Evolutionary conservation across 768 basidiomycete genomes (phyloP).

Genomic region (Tulasnella sp.): DNA sequence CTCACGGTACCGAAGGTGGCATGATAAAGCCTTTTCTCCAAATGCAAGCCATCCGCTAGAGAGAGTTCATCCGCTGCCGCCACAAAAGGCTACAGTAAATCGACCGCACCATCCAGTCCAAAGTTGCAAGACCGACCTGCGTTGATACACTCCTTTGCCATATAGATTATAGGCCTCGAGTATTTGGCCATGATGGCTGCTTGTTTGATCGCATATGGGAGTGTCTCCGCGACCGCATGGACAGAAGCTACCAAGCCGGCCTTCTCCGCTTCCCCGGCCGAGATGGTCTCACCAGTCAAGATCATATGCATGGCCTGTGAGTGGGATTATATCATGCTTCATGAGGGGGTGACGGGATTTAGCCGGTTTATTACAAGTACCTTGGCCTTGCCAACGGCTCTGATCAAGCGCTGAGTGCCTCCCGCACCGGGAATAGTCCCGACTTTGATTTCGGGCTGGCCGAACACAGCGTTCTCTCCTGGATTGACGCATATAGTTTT

Average conservation of each 20-base stretch:
- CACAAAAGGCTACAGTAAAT: not conserved
- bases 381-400: slow-evolving; percentile 65
- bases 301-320: slow-evolving; percentile 87
- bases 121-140: slow-evolving; percentile 60
- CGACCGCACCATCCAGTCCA: not conserved
- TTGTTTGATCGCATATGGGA: slow-evolving; percentile 73
- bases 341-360: no score
- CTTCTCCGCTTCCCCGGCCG: slow-evolving; percentile 67
- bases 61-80: slow-evolving; percentile 62
- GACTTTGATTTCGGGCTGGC: slow-evolving; percentile 92
- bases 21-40: slow-evolving; percentile 86
- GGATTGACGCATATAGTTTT: no score
- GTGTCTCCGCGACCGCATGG: slow-evolving; percentile 46
- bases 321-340: no score
- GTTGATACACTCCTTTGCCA: slow-evolving; percentile 82
- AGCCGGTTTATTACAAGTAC: no score
- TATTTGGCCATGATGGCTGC: slow-evolving; percentile 68
- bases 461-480: slow-evolving; percentile 62
- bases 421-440: slow-evolving; percentile 93
- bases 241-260: slow-evolving; percentile 86
- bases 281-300: slow-evolving; percentile 73
- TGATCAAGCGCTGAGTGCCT: slow-evolving; percentile 82
- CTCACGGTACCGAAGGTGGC: slow-evolving; percentile 76
- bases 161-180: slow-evolving; percentile 8
- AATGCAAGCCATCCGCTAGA: slow-evolving; percentile 68